These are phyloP conservation scores for Pythium coloratum DNA, from an alignment of 352 stramenopile genomes.

Conservation along the genomic window DNA sequence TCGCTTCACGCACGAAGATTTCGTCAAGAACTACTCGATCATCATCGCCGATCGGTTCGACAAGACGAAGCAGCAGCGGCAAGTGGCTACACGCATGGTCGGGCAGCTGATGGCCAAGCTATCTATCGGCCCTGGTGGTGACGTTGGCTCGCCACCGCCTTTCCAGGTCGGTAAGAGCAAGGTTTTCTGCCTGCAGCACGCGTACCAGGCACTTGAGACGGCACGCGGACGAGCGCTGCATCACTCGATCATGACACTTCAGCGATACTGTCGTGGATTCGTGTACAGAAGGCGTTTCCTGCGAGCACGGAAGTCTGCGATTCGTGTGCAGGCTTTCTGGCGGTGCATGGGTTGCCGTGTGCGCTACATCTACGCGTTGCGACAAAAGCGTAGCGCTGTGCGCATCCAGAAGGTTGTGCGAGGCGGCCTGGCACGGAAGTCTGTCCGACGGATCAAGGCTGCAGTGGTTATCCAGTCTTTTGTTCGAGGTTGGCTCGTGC, in stretches of 20 bases:
- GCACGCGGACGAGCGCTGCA: constrained; percentile 64
- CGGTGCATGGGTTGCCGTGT: constrained; percentile 46
- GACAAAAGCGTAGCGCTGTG: constrained; percentile 43
- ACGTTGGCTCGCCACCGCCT: constrained; percentile 32
- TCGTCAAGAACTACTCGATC: constrained; percentile 85
- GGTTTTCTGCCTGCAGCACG: constrained; percentile 72
- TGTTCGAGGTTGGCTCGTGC: constrained; percentile 79
- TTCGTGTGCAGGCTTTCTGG: constrained; percentile 61
- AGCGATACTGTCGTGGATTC: constrained; percentile 76
- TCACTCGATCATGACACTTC: constrained; percentile 67
- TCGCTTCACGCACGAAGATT: constrained; percentile 92
- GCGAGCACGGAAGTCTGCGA: constrained; percentile 41
- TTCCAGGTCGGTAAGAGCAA: constrained; percentile 86
- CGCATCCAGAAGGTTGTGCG: constrained; percentile 54
- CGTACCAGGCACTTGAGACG: constrained; percentile 67
- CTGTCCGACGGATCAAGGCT: constrained; percentile 44
- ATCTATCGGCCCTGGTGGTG: constrained; percentile 31
- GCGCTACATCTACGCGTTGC: constrained; percentile 42
- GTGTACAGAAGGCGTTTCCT: constrained; percentile 46
- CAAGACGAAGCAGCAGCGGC: constrained; percentile 46
- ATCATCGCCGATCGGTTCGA: constrained; percentile 54
- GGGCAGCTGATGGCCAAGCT: constrained; percentile 41
- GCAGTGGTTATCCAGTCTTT: constrained; percentile 74
- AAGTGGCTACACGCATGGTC: constrained; percentile 52
- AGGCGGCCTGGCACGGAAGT: constrained; percentile 42